Evolutionary conservation across 371 early-diverging fungal genomes (phyloP).

Genomic region (Mucor plumbeus): DNA sequence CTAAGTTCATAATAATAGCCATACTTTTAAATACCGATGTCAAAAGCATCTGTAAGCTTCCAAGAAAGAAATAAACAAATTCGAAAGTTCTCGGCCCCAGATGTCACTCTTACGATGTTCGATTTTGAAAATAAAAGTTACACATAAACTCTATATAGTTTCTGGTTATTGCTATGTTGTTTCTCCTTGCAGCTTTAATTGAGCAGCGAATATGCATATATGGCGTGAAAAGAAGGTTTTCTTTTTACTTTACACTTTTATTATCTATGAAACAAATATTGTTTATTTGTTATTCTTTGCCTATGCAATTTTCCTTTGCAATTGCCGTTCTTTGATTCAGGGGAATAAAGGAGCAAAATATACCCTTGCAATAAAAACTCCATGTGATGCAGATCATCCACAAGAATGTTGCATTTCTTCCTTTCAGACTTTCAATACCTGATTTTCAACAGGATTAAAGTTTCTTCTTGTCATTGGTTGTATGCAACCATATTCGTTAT

Average conservation of each 20-base stretch:
- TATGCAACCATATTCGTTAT: too few relatives aligned
- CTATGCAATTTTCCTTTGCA: too few relatives aligned
- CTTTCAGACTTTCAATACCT: too few relatives aligned
- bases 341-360: background rate
- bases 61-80: background rate
- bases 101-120: background rate
- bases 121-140: background rate
- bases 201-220: background rate
- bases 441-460: too few relatives aligned
- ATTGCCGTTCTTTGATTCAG: background rate
- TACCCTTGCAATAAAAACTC: too few relatives aligned
- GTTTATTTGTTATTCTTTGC: background rate
- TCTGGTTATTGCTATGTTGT: background rate
- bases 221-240: too few relatives aligned
- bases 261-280: background rate
- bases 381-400: too few relatives aligned
- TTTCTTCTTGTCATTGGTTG: too few relatives aligned
- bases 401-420: too few relatives aligned
- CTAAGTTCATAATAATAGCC: background rate
- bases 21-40: background rate
- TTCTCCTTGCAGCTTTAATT: background rate
- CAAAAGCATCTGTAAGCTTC: background rate
- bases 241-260: too few relatives aligned
- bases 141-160: background rate
- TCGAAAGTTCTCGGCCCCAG: conserved; percentile 1